Conservation (phyloP, 1,139 yeast genomes). For the Groenewaldozyma sp. region DNA sequence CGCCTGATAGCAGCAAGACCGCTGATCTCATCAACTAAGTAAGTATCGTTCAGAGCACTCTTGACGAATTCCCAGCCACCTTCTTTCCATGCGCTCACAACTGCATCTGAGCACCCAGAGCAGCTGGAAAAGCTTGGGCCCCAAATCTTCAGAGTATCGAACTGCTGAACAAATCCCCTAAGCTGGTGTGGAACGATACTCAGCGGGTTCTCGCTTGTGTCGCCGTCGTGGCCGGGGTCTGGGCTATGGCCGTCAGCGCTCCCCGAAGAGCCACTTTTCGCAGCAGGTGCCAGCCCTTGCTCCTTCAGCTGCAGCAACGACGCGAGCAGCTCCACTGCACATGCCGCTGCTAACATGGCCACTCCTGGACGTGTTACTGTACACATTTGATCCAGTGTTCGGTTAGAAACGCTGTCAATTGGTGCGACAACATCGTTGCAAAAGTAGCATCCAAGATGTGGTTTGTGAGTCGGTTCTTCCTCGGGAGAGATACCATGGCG, state of each 20-base stretch:
- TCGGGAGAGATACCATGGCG: constrained; percentile 58
- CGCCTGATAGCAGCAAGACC: constrained; percentile 68
- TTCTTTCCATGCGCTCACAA: constrained; percentile 41
- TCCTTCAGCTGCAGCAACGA: constrained; percentile 62
- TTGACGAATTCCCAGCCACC: constrained; percentile 77
- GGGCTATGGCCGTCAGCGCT: constrained; percentile 5
- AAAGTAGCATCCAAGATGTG: constrained; percentile 79
- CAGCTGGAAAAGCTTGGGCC: constrained; percentile 71
- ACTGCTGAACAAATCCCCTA: constrained; percentile 69
- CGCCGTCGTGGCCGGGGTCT: background rate
- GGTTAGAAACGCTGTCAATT: constrained; percentile 67
- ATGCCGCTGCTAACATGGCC: constrained; percentile 76
- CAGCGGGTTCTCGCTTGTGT: constrained; percentile 32
- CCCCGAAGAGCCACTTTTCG: constrained; percentile 14
- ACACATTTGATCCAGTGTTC: constrained; percentile 95
- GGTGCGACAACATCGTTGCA: constrained; percentile 97
- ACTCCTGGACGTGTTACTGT: constrained; percentile 97
- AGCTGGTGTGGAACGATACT: constrained; percentile 85
- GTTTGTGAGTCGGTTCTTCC: constrained; percentile 15
- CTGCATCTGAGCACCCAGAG: constrained; percentile 69
- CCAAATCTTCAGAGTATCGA: constrained; percentile 50
- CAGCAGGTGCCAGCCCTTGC: constrained; percentile 40
- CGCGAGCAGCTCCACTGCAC: constrained; percentile 77
- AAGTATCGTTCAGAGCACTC: constrained; percentile 54
- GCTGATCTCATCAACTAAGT: constrained; percentile 62